phyloP scores from a whole-genome alignment of 2,329 filamentous ascomycete species.

The Colletotrichum musae region DNA sequence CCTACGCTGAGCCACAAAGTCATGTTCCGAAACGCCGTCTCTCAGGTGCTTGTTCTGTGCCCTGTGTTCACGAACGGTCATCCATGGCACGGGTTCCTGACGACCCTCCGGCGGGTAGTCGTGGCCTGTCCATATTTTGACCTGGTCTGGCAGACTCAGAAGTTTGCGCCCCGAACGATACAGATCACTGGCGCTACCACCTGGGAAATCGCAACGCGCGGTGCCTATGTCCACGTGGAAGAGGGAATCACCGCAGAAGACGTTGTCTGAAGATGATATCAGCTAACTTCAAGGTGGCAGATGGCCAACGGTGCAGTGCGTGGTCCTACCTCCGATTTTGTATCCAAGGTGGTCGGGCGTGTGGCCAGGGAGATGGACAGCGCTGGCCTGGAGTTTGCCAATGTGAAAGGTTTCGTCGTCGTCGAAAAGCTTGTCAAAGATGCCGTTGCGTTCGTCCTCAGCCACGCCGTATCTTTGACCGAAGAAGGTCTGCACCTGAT shows the following conservation, averaged over 20 bases:
- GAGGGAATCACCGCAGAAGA: constrained; percentile 68
- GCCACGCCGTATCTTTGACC: constrained; percentile 63
- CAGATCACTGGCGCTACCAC: constrained; percentile 60
- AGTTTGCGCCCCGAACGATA: constrained; percentile 60
- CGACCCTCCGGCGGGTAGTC: constrained; percentile 63
- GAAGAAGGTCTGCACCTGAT: constrained; percentile 65
- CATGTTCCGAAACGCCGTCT: constrained; percentile 55
- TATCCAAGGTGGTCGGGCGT: constrained; percentile 75
- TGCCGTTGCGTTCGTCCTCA: constrained; percentile 56
- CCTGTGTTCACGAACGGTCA: constrained; percentile 62
- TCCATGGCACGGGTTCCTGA: constrained; percentile 53
- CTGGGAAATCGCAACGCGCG: constrained; percentile 69
- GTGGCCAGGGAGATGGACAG: constrained; percentile 71
- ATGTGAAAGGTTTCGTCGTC: constrained; percentile 69
- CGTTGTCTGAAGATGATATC: constrained; percentile 50
- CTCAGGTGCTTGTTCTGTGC: constrained; percentile 63
- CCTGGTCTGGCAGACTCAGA: constrained; percentile 57
- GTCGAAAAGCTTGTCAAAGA: constrained; percentile 67
- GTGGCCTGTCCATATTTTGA: constrained; percentile 68
- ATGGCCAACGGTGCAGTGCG: neutral
- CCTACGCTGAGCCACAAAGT: constrained; percentile 60
- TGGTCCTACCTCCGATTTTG: constrained; percentile 59
- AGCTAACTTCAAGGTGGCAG: neutral
- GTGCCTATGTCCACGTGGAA: constrained; percentile 68
- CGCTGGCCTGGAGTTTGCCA: constrained; percentile 60